These are phyloP conservation scores for Candida mesenterica DNA, from an alignment of 1,139 yeast species.

Conservation along the genomic window DNA sequence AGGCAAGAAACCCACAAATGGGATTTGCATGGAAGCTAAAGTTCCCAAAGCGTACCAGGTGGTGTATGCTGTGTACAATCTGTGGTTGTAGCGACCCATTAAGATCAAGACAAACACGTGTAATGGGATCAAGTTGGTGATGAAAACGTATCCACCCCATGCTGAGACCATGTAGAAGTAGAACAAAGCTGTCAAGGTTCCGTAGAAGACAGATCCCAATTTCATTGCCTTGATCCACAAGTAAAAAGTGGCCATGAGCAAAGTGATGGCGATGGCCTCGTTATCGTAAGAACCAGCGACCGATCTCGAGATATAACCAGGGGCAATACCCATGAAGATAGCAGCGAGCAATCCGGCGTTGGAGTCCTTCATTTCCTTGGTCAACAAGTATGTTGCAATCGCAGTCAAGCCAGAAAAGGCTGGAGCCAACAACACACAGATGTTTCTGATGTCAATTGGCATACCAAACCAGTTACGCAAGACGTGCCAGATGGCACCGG, in stretches of 20 bases:
- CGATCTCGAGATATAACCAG: slow-evolving; percentile 96
- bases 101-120: slow-evolving; percentile 86
- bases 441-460: slow-evolving; percentile 92
- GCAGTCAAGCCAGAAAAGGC: slow-evolving; percentile 95
- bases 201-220: slow-evolving; percentile 84
- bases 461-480: slow-evolving; percentile 63
- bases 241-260: slow-evolving; percentile 92
- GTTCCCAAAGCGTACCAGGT: slow-evolving; percentile 98
- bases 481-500: slow-evolving; percentile 82
- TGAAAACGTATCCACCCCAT: slow-evolving; percentile 99
- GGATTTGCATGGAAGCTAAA: slow-evolving; percentile 97
- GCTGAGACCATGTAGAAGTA: slow-evolving; percentile 99
- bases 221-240: slow-evolving; percentile 94
- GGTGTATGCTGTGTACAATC: slow-evolving; percentile 85
- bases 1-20: slow-evolving; percentile 96
- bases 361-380: slow-evolving; percentile 86
- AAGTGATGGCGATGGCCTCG: slow-evolving; percentile 97
- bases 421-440: slow-evolving; percentile 95
- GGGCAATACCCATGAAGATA: slow-evolving; percentile 94
- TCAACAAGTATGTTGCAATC: slow-evolving; percentile 82
- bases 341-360: slow-evolving; percentile 93
- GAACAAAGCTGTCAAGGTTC: slow-evolving; percentile 78
- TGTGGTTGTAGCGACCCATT: slow-evolving; percentile 91
- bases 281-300: slow-evolving; percentile 99
- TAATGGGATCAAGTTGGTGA: slow-evolving; percentile 94